These are phyloP conservation scores for Penicillium egyptiacum DNA, from an alignment of 495 filamentous ascomycete species.

Conservation along the genomic window DNA sequence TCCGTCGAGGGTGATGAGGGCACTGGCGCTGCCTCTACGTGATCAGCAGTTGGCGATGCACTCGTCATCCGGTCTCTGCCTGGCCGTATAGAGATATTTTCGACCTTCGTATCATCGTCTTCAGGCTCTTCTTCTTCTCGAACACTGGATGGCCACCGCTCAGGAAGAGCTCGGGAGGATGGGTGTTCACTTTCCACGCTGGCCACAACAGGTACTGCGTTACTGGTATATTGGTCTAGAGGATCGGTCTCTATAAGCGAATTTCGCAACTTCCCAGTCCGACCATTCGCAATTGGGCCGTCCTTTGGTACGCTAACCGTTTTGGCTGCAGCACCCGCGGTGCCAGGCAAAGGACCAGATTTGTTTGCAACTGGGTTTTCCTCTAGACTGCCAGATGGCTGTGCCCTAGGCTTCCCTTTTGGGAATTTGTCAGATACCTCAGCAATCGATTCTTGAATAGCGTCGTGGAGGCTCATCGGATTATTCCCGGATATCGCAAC, in stretches of 20 bases:
- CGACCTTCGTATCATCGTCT: constrained; percentile 12
- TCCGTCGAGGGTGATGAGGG: constrained; percentile 15
- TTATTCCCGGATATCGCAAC: constrained; percentile 24
- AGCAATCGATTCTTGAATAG: constrained; percentile 37
- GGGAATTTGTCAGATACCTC: constrained; percentile 49
- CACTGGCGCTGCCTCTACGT: constrained; percentile 16
- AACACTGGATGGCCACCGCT: constrained; percentile 61
- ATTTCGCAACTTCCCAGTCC: background rate
- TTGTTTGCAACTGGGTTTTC: constrained; percentile 47
- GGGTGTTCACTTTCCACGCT: constrained; percentile 10
- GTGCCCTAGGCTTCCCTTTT: constrained; percentile 30
- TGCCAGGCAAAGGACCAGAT: constrained; percentile 37
- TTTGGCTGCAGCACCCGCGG: constrained; percentile 39
- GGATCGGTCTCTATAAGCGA: constrained; percentile 12
- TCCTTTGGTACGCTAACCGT: constrained; percentile 24
- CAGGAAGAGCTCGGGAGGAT: constrained; percentile 27
- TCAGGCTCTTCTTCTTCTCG: constrained; percentile 60
- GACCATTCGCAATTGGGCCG: constrained; percentile 7
- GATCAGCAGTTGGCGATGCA: constrained; percentile 19
- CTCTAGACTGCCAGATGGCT: constrained; percentile 39
- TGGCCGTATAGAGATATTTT: constrained; percentile 7
- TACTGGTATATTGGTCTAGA: constrained; percentile 2
- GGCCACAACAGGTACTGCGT: background rate
- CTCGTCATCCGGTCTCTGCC: constrained; percentile 12
- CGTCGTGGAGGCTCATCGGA: constrained; percentile 16